phyloP scores from a whole-genome alignment of 345 rosid species.

The Brassica rapa region DNA sequence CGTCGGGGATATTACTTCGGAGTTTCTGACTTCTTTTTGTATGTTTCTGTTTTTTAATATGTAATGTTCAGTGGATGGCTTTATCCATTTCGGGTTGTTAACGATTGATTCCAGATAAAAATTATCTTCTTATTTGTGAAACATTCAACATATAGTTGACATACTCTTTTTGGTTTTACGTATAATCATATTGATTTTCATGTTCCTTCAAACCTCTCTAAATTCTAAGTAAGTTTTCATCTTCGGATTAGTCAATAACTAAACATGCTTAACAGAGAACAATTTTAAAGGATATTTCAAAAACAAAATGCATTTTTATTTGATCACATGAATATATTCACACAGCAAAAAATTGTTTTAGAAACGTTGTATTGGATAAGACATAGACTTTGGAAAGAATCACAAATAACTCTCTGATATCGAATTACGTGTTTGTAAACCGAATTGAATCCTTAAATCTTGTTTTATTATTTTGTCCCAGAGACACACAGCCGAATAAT shows the following conservation, averaged over 20 bases:
- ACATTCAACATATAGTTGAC: neutral
- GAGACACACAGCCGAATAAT: neutral
- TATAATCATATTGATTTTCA: neutral
- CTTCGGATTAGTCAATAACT: neutral
- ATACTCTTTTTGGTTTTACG: neutral
- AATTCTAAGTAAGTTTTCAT: neutral
- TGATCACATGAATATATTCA: neutral
- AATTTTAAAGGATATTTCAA: neutral
- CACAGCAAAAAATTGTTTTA: neutral
- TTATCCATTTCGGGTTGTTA: constrained; percentile 13
- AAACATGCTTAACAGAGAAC: neutral
- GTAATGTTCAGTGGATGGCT: neutral
- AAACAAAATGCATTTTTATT: neutral
- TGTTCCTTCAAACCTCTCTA: neutral
- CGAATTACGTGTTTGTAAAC: neutral
- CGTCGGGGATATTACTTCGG: neutral
- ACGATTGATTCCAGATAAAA: neutral
- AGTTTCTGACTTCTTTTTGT: neutral
- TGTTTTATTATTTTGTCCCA: neutral
- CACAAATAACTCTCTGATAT: neutral
- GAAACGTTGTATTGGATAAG: neutral
- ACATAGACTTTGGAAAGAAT: neutral
- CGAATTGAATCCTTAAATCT: neutral
- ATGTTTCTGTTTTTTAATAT: neutral
- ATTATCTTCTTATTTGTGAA: neutral